Evolutionary conservation across 2,329 filamentous ascomycete genomes (phyloP), one percentile per base, ranked within the genome.

Genomic region (Penicillium sp.): DNA sequence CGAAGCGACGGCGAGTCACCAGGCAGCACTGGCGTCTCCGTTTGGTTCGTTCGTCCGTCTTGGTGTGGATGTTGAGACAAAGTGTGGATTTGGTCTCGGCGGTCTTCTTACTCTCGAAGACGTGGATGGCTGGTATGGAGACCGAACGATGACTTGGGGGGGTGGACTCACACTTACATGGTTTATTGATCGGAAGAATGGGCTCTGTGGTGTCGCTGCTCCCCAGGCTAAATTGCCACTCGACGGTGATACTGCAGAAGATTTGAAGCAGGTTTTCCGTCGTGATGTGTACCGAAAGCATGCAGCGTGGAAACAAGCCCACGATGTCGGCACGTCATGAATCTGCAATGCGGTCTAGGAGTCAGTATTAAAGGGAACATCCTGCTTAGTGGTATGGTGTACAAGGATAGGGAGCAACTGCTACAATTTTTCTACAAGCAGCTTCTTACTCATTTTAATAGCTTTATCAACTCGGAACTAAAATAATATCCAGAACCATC

Each of bases 151-250:
- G 51, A 74, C 70, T 3, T 81, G 78, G 79, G 78, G 76, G 7
- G 80, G 79, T 2, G 77, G 78, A 0, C 33, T 76, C 58, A 79
- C 77, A 0, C 59, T 80, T 19, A 46, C 71, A 2, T 82, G 79
- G 80, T 81, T 81, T 18, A 70, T 81, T 49, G 79, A 81, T 60
- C 76, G 77, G 1, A 75, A 76, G 67, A 79, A 78, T 56, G 71
- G 74, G 13, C 55, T 81, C 4, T 79, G 76, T 45, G 77, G 74
- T 13, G 49, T 79, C 2, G 72, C 69, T 1, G 77, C 77, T 16
- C 23, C 77, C 1, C 76, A 78, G 52, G 65, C 75, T 5, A 36
- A 60, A 13, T n/a, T 79, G 21, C 76, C 77, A 1, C 19, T 75
- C 5, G 65, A 74, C 51, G 37, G 26, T 1, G 56, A 59, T 1